Percentiles rank a stretch among this genome's conserved stretches.
Conservation (phyloP, 1,139 yeast genomes). For the Debaryomycetaceae sp. region DNA sequence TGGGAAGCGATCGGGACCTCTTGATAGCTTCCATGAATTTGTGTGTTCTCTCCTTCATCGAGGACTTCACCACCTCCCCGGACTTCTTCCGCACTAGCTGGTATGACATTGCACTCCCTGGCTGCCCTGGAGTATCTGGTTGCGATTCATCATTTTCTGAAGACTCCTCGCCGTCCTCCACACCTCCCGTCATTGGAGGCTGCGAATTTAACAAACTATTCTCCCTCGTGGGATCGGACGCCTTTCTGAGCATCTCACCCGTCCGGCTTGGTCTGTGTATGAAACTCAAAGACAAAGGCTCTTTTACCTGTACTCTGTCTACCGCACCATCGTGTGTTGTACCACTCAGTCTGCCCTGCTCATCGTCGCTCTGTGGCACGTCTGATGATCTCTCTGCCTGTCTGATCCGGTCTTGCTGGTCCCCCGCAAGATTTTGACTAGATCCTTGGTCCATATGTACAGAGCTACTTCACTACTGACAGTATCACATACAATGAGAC, state of each 20-base stretch:
- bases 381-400: neutral
- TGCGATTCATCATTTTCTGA: neutral
- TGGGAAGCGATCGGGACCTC: constrained; percentile 63
- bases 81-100: constrained; percentile 64
- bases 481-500: neutral
- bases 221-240: constrained; percentile 31
- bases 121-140: neutral
- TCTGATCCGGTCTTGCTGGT: neutral
- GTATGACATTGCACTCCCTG: neutral
- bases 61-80: constrained; percentile 77
- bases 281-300: constrained; percentile 35
- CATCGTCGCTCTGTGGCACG: neutral
- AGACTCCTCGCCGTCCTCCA: neutral
- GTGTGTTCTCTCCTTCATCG: constrained; percentile 47
- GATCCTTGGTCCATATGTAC: neutral
- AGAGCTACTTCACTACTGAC: neutral
- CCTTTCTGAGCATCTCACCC: constrained; percentile 26
- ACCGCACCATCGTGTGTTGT: neutral
- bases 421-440: neutral
- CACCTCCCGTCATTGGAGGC: neutral
- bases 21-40: constrained; percentile 6
- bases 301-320: constrained; percentile 5
- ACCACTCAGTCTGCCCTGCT: too few relatives aligned
- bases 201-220: constrained; percentile 26
- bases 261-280: constrained; percentile 43